Percentiles rank a stretch among this genome's conserved stretches.
Evolutionary conservation across 129 eudicot species (phyloP).

Genomic region (Scalesia atractyloides): DNA sequence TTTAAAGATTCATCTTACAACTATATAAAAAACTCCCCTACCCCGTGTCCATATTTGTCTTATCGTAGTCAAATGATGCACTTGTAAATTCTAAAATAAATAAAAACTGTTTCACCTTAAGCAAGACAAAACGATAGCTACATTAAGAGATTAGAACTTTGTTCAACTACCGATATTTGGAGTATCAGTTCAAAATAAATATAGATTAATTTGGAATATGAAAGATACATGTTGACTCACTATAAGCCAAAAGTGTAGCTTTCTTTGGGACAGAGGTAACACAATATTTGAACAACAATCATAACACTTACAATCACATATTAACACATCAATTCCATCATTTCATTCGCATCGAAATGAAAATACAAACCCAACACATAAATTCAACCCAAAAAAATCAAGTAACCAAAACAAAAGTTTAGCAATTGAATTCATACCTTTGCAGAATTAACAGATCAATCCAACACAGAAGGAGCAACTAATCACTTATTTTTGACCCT

Average conservation of each 20-base stretch:
- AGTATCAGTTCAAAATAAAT: neutral
- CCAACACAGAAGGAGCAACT: conserved; percentile 5
- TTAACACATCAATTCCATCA: neutral
- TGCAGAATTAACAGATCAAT: neutral
- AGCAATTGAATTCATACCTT: conserved; percentile 21
- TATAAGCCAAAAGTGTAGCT: neutral
- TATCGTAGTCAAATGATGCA: neutral
- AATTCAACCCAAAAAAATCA: conserved; percentile 1
- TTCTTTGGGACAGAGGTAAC: neutral
- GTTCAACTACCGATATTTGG: neutral
- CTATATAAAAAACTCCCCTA: neutral
- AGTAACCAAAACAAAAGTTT: neutral
- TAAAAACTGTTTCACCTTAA: neutral
- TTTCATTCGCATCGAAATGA: conserved; percentile 2
- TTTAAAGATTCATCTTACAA: conserved; percentile 2
- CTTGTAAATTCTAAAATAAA: conserved; percentile 2
- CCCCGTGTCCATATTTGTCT: neutral
- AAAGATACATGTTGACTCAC: neutral
- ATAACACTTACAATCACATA: conserved; percentile 4
- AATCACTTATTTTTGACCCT: neutral
- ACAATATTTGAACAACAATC: neutral
- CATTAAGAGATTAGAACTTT: neutral
- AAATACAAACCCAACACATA: neutral
- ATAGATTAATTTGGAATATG: neutral
- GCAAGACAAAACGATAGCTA: neutral